Conservation (phyloP, 331 rosid genomes). For the Erythrophleum ivorense region DNA sequence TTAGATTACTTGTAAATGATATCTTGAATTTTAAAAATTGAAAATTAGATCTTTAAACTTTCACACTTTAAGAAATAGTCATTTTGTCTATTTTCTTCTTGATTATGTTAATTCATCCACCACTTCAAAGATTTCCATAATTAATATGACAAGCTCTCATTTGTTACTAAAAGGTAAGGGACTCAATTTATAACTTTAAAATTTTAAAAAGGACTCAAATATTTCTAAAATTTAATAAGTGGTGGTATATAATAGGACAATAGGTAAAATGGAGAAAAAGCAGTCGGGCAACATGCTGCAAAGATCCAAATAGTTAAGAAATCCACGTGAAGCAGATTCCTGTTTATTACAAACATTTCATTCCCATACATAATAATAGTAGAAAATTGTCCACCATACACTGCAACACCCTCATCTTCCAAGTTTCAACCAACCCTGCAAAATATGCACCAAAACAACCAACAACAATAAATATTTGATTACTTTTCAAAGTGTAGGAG, state of each 20-base stretch:
- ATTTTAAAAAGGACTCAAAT: neutral
- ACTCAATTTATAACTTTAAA: too few species aligned
- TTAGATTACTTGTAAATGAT: too few species aligned
- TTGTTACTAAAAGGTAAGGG: too few species aligned
- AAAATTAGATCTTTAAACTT: too few species aligned
- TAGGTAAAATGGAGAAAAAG: neutral
- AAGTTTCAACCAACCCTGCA: slow-evolving; percentile 52
- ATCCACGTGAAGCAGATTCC: slow-evolving; percentile 45
- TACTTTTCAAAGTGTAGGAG: neutral
- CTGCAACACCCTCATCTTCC: slow-evolving; percentile 34
- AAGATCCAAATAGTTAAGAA: slow-evolving; percentile 31
- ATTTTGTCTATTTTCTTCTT: too few species aligned
- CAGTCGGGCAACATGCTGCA: neutral
- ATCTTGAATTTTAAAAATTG: too few species aligned
- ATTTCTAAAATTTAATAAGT: neutral
- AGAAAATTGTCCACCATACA: slow-evolving; percentile 27
- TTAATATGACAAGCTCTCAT: too few species aligned
- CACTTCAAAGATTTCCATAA: too few species aligned
- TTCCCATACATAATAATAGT: slow-evolving; percentile 6
- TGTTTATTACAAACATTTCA: slow-evolving; percentile 37
- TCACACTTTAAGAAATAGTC: too few species aligned
- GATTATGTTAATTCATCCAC: too few species aligned
- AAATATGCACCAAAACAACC: slow-evolving; percentile 6
- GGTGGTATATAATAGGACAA: neutral
- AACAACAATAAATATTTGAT: neutral